Base-by-base conservation (phyloP, 768 basidiomycete genomes). In the Boletus edulis region DNA sequence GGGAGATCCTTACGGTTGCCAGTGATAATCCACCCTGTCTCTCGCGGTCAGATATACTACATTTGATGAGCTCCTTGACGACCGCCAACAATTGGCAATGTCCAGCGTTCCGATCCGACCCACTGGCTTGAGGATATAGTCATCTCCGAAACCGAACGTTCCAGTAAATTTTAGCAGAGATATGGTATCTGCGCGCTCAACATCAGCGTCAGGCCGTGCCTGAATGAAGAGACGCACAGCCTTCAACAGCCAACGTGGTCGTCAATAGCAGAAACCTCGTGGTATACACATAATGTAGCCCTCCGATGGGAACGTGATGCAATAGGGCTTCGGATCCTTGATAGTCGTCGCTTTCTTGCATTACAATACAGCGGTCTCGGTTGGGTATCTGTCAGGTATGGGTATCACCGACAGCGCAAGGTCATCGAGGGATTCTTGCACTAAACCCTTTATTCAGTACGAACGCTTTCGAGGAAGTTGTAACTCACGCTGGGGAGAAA, bases 21-120 rank as follows among this genome's bases (percentile, higher is more conserved):
- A 0, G 76, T 62, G 24, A 24, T 24, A 24, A 24, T 24, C 24
- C 24, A 24, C 24, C 4, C 4, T 24, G 24, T 5, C n/a, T n/a
- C n/a, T n/a, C n/a, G n/a, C n/a, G n/a, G n/a, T n/a, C n/a, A n/a
- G n/a, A n/a, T n/a, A 86, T 70, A 0, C 22, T 80, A 3, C 77
- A 62, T 12, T 72, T 62, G 32, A 82, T 68, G 37, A 87, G 75
- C 56, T 82, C 73, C 27, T 72, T 65, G 0, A 77, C 74, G 5
- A 81, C 5, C 5, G 24, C 5, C 24, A 24, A 24, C 24, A 84
- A 46, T 86, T 83, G 44, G 79, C 71, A 12, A 87, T 81, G 56
- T 89, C 86, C 9, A 84, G 72, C 2, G 73, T 71, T n/a, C 86
- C 85, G 46, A 84, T 81, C 18, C 76, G 67, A 0, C 85, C 83